A percentile compares a stretch with the other conserved stretches of the same genome.
Conservation (phyloP, 2,329 filamentous ascomycete species). For the Penicillium sp. region DNA sequence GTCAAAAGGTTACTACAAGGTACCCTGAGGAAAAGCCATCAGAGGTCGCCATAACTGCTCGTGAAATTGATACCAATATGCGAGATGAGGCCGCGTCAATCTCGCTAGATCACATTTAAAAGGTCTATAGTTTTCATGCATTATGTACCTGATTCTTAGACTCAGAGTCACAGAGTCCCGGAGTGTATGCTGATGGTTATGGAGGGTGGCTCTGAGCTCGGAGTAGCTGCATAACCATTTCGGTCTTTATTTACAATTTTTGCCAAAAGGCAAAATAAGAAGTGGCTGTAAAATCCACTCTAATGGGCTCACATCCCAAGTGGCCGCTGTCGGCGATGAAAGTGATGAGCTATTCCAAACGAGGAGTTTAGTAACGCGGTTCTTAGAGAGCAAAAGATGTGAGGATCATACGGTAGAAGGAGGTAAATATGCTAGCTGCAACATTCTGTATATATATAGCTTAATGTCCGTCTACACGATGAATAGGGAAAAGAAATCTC, state of each 20-base stretch:
- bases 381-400: background rate
- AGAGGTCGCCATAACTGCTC: background rate
- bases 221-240: background rate
- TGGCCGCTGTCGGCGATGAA: background rate
- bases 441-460: background rate
- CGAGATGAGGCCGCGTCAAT: background rate
- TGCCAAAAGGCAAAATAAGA: background rate
- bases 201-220: background rate
- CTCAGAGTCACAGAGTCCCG: background rate
- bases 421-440: background rate
- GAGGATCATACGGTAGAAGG: background rate
- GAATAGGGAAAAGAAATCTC: background rate
- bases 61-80: background rate
- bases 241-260: background rate
- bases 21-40: background rate
- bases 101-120: background rate
- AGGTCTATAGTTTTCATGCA: background rate
- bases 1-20: background rate
- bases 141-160: background rate
- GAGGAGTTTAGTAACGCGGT: background rate
- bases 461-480: background rate
- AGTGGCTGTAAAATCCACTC: background rate
- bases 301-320: background rate
- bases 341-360: too few relatives aligned
- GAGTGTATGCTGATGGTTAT: background rate